Evolutionary conservation across 345 rosid species (phyloP).

Genomic region (Eucalyptus grandis): DNA sequence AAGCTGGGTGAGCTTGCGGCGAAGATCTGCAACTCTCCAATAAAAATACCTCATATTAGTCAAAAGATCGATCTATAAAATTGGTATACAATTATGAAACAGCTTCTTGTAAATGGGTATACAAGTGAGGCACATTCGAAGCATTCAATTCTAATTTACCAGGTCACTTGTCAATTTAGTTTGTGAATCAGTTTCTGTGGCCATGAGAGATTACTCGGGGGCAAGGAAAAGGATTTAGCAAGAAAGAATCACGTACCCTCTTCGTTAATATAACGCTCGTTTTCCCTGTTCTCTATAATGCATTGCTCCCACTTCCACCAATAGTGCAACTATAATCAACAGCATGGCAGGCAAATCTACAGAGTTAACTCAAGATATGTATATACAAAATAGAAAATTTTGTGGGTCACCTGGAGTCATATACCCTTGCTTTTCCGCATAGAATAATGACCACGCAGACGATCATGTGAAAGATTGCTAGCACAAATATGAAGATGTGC

Average conservation of each 20-base stretch:
- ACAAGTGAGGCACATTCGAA: background rate
- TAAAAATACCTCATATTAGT: background rate
- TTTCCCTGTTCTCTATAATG: slow-evolving; percentile 1
- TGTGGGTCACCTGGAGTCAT: background rate
- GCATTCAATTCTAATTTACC: background rate
- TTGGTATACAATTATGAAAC: background rate
- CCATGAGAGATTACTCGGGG: background rate
- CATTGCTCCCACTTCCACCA: slow-evolving; percentile 76
- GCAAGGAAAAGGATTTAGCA: background rate
- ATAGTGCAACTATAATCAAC: slow-evolving; percentile 31
- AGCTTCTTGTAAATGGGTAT: background rate
- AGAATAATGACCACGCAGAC: slow-evolving; percentile 71
- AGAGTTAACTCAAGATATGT: background rate
- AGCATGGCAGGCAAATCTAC: background rate
- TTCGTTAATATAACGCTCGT: slow-evolving; percentile 13
- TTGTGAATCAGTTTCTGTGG: background rate
- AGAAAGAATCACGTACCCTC: slow-evolving; percentile 12
- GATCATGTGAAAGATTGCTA: slow-evolving; percentile 52
- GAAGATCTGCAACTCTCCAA: background rate
- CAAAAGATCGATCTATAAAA: background rate
- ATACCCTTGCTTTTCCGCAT: slow-evolving; percentile 68
- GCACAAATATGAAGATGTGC: slow-evolving; percentile 72
- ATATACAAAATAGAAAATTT: background rate
- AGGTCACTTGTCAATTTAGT: background rate
- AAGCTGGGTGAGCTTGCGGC: slow-evolving; percentile 43